A percentile compares a stretch with the other conserved stretches of the same genome.
Evolutionary conservation across 108 stramenopile genomes (phyloP).

Genomic region (Cyclotella cryptica): DNA sequence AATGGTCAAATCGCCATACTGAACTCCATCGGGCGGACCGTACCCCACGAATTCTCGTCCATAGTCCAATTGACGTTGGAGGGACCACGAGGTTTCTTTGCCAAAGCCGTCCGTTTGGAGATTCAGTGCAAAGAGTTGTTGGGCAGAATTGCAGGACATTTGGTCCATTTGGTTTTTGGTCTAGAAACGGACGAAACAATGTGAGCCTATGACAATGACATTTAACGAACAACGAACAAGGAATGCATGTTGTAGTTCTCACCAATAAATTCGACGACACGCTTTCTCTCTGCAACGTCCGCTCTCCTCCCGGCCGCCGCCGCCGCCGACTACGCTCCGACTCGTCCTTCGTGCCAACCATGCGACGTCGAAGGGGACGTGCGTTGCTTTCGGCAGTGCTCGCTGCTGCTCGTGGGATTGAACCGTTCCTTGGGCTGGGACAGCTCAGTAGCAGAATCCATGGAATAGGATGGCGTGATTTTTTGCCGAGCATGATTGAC

Average conservation of each 20-base stretch:
- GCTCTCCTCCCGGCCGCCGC: not conserved
- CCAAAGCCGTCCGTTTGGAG: constrained; percentile 55
- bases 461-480: too few species aligned
- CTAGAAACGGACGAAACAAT: not conserved
- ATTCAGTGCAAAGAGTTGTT: constrained; percentile 41
- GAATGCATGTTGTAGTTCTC: not conserved
- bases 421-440: too few species aligned
- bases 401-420: too few species aligned
- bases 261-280: constrained; percentile 7
- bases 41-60: constrained; percentile 12
- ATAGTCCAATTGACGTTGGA: constrained; percentile 10
- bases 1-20: constrained; percentile 45
- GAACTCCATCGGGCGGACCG: constrained; percentile 34
- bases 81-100: constrained; percentile 53
- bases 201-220: not conserved
- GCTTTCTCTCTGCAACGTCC: not conserved
- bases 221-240: not conserved
- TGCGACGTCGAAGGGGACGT: not conserved
- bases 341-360: not conserved
- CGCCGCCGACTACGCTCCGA: not conserved
- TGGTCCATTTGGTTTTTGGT: not conserved
- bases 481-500: too few species aligned
- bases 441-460: too few species aligned
- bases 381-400: too few species aligned
- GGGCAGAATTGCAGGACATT: constrained; percentile 4